These are phyloP conservation scores for Backusella tarrabulga DNA, from an alignment of 192 early-diverging fungal genomes.

Conservation along the genomic window DNA sequence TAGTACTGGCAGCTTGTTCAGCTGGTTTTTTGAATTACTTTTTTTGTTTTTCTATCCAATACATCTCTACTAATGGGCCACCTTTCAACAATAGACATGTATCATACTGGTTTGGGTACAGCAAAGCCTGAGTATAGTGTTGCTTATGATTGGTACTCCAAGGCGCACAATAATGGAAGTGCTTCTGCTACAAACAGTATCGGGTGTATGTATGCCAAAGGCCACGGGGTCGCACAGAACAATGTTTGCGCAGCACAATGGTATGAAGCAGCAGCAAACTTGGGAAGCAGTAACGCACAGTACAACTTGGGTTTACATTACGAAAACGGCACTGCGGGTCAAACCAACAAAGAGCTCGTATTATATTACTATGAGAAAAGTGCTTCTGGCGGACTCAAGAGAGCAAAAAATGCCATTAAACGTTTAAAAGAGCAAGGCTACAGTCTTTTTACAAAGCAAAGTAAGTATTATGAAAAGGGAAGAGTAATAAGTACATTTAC, in stretches of 20 bases:
- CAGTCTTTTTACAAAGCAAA: not conserved
- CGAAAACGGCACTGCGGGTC: not conserved
- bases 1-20: no score
- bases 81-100: not conserved
- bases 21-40: no score
- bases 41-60: no score
- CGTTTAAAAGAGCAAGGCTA: not conserved
- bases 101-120: not conserved
- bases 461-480: not conserved
- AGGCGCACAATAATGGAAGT: not conserved
- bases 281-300: not conserved
- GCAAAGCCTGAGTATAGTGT: not conserved
- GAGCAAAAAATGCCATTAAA: not conserved
- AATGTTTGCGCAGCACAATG: not conserved
- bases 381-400: not conserved
- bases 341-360: not conserved
- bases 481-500: not conserved
- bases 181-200: not conserved
- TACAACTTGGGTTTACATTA: not conserved
- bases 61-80: no score
- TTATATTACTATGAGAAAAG: not conserved
- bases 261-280: not conserved
- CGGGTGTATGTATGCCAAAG: not conserved
- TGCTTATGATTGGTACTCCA: not conserved
- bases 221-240: not conserved